A percentile compares a stretch with the other conserved stretches of the same genome.
phyloP scores from a whole-genome alignment of 2,329 filamentous ascomycete species.

The Clonostachys sp. region DNA sequence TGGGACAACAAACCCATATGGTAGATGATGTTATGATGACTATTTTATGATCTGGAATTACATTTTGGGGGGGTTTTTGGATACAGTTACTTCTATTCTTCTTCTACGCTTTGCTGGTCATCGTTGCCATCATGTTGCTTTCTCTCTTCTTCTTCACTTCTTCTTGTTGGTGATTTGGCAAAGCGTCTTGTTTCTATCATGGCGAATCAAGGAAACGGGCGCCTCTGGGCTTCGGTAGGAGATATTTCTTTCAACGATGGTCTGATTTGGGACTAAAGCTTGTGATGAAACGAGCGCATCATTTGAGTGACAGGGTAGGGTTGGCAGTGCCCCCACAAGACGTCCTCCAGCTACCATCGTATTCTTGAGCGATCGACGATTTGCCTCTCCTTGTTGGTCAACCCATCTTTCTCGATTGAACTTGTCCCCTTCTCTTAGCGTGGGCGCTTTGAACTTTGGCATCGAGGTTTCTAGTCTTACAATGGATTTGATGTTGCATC shows the following conservation, averaged over 20 bases:
- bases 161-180: constrained; percentile 4
- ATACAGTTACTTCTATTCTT: constrained; percentile 8
- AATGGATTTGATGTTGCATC: too few species aligned
- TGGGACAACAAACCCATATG: constrained; percentile 10
- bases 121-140: constrained; percentile 2
- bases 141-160: constrained; percentile 4
- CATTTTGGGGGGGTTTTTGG: constrained; percentile 4
- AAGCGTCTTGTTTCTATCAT: neutral
- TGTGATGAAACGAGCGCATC: neutral
- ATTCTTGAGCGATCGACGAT: too few species aligned
- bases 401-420: too few species aligned
- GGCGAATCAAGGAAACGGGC: neutral
- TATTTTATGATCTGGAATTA: too few species aligned
- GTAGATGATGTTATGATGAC: too few species aligned
- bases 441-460: too few species aligned
- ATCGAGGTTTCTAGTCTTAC: too few species aligned
- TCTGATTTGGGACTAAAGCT: neutral
- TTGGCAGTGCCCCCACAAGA: too few species aligned
- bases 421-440: too few species aligned
- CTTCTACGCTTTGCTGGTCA: constrained; percentile 6
- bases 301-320: too few species aligned
- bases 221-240: neutral
- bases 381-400: too few species aligned
- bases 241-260: neutral
- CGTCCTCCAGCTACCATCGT: too few species aligned